Evolutionary conservation across 2,329 filamentous ascomycete species (phyloP), one percentile per base, ranked within the genome.

Genomic region (Xylariales sp.): DNA sequence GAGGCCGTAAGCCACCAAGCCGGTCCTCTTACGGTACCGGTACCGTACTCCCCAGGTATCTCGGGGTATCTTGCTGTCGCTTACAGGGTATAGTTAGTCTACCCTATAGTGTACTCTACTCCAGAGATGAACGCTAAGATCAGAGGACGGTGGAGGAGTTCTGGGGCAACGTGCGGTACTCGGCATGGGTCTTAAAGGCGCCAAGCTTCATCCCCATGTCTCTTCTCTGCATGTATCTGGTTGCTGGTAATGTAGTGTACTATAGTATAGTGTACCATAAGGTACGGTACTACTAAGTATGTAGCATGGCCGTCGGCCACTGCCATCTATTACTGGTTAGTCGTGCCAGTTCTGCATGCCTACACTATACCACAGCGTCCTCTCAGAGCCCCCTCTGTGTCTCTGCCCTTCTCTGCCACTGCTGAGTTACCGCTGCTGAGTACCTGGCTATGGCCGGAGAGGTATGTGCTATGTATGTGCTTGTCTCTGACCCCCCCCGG

Each of bases 171-270:
- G 70, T 63, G 71, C 68, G 72, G 74, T 70, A 69, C 50, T 62
- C 65, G 68, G 72, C 74, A 71, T 72, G 75, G 73, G 68, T 71
- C 62, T 46, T 50, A 75, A 68, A 75, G 75, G 74, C 59, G 75
- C 75, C 75, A 76, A 76, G 74, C 62, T 28, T 39, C 54, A 69
- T 69, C 71, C 75, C 74, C 73, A 73, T 63, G 68, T 57, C 68
- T 75, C 70, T 66, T 64, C 43, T 68, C 67, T 73, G 70, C 71
- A 71, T 69, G 70, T 70, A 67, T 72, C 65, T 68, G 30, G 53
- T 58, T 56, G 67, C 59, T 66, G 50, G 67, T 54, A 54, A 53
- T 32, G 43, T 48, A 46, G 52, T 23, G 54, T 30, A 52, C 9
- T 23, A 23, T 23, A 23, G 23, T 32, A 34, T 48, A 46, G 52